A percentile compares a stretch with the other conserved stretches of the same genome.
phyloP scores from a whole-genome alignment of 179 eudicot species.

The Camellia oleifera region DNA sequence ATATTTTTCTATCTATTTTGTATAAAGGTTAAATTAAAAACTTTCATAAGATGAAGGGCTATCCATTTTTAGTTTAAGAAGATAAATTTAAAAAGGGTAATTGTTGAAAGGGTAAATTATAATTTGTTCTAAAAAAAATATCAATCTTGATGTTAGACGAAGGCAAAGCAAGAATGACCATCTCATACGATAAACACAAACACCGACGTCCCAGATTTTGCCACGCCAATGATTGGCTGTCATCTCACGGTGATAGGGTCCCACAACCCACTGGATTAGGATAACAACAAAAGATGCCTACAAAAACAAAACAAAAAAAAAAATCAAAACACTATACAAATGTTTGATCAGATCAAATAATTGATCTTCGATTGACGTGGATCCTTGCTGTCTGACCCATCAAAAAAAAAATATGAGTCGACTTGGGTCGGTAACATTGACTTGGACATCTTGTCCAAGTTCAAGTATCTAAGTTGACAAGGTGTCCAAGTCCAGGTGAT shows the following conservation, averaged over 20 bases:
- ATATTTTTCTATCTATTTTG: too few species aligned
- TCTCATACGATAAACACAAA: constrained; percentile 21
- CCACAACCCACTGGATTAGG: constrained; percentile 14
- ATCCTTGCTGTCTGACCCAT: constrained; percentile 38
- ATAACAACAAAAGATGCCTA: not conserved
- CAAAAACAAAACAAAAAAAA: not conserved
- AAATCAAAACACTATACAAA: constrained; percentile 22
- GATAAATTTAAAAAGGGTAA: too few species aligned
- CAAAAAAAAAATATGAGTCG: not conserved
- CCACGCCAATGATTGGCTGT: not conserved
- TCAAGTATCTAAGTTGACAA: too few species aligned
- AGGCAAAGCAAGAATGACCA: not conserved
- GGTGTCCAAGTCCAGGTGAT: too few species aligned
- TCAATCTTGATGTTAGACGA: too few species aligned
- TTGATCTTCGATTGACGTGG: constrained; percentile 35
- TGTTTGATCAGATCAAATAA: constrained; percentile 1
- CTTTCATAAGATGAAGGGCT: too few species aligned
- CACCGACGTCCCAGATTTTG: constrained; percentile 9
- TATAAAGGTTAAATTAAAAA: too few species aligned
- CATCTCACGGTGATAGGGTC: constrained; percentile 2
- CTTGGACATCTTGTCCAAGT: too few species aligned
- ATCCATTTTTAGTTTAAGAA: too few species aligned
- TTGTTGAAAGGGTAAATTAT: too few species aligned
- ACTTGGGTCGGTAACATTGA: too few species aligned
- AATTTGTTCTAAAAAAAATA: too few species aligned